Conservation (phyloP, 441 rosid species). For the Kokia cookei region DNA sequence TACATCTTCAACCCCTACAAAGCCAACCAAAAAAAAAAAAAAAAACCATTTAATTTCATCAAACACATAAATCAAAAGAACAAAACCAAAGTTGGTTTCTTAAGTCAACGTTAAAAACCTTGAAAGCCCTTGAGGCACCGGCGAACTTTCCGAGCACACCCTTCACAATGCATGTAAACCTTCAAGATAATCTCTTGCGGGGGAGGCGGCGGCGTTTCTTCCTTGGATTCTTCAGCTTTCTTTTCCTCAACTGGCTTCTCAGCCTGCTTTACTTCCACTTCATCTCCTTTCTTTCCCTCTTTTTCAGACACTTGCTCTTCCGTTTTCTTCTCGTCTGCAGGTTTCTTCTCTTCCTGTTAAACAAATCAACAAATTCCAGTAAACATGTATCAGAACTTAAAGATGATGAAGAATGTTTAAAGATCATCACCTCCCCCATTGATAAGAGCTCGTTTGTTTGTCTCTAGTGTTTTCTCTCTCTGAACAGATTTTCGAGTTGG, state of each 20-base stretch:
- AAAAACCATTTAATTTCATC: neutral
- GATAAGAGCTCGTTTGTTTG: constrained; percentile 3
- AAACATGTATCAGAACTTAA: neutral
- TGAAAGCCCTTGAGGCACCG: constrained; percentile 50
- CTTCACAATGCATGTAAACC: constrained; percentile 73
- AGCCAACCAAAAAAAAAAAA: neutral
- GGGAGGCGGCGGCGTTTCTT: constrained; percentile 22
- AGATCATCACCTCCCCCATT: constrained; percentile 38
- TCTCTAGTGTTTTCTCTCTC: neutral
- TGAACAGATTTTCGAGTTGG: neutral
- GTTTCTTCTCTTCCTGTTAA: constrained; percentile 62
- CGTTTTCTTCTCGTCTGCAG: constrained; percentile 40
- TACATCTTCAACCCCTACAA: constrained; percentile 50
- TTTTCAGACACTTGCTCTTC: constrained; percentile 29
- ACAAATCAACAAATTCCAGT: neutral
- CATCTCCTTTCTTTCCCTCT: constrained; percentile 32
- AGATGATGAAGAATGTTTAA: neutral
- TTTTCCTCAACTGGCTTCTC: constrained; percentile 23
- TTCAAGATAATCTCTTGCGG: constrained; percentile 42
- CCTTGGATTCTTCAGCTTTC: constrained; percentile 7
- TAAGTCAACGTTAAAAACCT: constrained; percentile 17
- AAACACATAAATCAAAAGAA: neutral
- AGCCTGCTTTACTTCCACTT: constrained; percentile 18
- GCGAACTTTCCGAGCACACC: constrained; percentile 59
- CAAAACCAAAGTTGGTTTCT: neutral